These are phyloP conservation scores for Neurospora sublineolata DNA, from an alignment of 495 filamentous ascomycete species.

Conservation along the genomic window DNA sequence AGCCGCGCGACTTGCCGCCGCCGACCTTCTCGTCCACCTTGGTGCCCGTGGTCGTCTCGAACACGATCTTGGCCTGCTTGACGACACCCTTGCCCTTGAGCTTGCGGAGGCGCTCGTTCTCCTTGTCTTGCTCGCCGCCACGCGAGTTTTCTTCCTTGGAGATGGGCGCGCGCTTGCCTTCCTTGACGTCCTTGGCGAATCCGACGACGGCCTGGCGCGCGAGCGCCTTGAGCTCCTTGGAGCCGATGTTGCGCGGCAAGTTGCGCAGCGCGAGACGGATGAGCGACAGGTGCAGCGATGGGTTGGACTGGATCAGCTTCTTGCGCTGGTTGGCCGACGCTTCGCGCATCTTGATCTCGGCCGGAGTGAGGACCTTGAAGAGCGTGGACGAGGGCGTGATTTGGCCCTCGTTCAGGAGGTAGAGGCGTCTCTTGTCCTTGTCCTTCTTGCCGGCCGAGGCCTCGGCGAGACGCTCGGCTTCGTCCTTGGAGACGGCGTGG, in stretches of 20 bases:
- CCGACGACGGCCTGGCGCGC: constrained; percentile 84
- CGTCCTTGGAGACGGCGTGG: constrained; percentile 68
- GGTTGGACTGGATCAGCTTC: constrained; percentile 79
- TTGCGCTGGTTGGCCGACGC: constrained; percentile 80
- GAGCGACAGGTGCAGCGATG: constrained; percentile 75
- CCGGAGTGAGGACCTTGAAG: constrained; percentile 61
- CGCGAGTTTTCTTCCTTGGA: constrained; percentile 78
- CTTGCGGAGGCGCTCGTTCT: constrained; percentile 65
- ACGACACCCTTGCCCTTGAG: constrained; percentile 83
- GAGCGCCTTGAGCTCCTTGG: constrained; percentile 83
- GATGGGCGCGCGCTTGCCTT: constrained; percentile 54
- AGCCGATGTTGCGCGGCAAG: constrained; percentile 69
- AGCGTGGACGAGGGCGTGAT: constrained; percentile 60
- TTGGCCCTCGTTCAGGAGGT: constrained; percentile 77
- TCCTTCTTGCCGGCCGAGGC: constrained; percentile 55
- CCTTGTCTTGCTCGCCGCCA: constrained; percentile 65
- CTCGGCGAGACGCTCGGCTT: constrained; percentile 63
- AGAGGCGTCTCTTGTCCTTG: constrained; percentile 85
- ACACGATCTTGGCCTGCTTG: constrained; percentile 89
- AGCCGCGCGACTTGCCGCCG: constrained; percentile 75
- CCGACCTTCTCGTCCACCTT: constrained; percentile 59
- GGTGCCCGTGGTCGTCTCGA: constrained; percentile 69
- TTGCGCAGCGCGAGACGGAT: constrained; percentile 93
- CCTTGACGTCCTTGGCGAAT: constrained; percentile 83
- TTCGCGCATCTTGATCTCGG: constrained; percentile 79